These are phyloP conservation scores for Somion occarium DNA, from an alignment of 1,284 basidiomycete genomes.

Conservation along the genomic window DNA sequence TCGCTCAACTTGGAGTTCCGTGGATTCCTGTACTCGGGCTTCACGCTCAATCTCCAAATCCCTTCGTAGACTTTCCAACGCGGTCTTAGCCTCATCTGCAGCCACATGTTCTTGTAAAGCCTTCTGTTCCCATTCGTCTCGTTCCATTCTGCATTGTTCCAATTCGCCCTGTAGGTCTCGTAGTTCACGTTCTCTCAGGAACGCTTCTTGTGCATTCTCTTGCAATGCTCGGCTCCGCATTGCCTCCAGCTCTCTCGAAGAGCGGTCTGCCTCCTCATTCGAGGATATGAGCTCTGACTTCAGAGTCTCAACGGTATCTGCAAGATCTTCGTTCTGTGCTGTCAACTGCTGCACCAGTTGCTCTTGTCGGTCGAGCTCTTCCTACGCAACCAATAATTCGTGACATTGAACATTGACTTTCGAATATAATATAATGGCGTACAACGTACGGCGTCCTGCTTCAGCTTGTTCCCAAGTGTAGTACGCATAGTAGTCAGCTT, in stretches of 20 bases:
- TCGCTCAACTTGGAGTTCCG: constrained; percentile 62
- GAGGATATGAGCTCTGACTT: constrained; percentile 74
- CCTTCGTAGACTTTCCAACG: constrained; percentile 54
- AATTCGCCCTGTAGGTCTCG: constrained; percentile 78
- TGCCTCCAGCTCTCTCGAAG: constrained; percentile 63
- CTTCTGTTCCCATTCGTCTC: constrained; percentile 85
- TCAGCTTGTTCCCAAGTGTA: constrained; percentile 90
- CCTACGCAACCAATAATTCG: constrained; percentile 47
- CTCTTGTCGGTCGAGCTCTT: constrained; percentile 92
- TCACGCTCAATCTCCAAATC: constrained; percentile 65
- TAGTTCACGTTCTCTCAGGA: constrained; percentile 75
- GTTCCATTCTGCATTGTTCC: constrained; percentile 78
- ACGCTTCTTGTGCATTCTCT: constrained; percentile 65
- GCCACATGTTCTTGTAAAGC: constrained; percentile 71
- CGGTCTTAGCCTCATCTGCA: constrained; percentile 61
- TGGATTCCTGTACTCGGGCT: constrained; percentile 46
- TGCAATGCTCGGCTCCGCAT: constrained; percentile 58
- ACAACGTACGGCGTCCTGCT: constrained; percentile 88
- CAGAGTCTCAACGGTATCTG: constrained; percentile 65
- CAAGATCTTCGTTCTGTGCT: constrained; percentile 72
- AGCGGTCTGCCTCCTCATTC: constrained; percentile 67
- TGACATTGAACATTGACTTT: constrained; percentile 16
- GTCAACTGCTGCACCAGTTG: constrained; percentile 74
- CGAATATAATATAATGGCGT: constrained; percentile 9
- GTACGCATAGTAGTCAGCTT: constrained; percentile 93